Evolutionary conservation across 2,329 filamentous ascomycete species (phyloP), one percentile per base, ranked within the genome.

Genomic region (Ophiostoma sp.): DNA sequence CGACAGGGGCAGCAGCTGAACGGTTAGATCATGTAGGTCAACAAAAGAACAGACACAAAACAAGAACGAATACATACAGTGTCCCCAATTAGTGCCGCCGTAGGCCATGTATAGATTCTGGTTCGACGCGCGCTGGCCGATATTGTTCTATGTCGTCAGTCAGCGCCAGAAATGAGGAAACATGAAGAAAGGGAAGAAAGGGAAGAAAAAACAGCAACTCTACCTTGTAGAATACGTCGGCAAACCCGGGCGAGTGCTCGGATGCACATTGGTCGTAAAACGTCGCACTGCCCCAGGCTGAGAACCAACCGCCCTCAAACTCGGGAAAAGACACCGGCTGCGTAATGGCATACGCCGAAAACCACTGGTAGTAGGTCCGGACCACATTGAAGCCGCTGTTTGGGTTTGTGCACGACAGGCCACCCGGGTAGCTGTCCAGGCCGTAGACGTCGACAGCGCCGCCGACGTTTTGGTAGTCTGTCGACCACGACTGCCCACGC

Each of bases 71-170:
- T 7, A 69, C 71, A 55, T 66, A 73, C 77, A 79, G 66, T 85
- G 81, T 0, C 91, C 91, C 91, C 91, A 94, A 75, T 94, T 95
- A 0, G 91, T 93, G 5, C 91, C 91, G 14, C 91, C 91, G 72
- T 84, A 91, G 0, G 84, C 87, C 84, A 7, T 85, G 64, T 66
- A 65, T 16, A 45, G 1, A 45, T 58, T 70, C 45, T 82, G 75
- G 11, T 84, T 73, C 0, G 82, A 84, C 1, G 80, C 76, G 36
- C 79, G 76, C 67, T 84, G 82, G 5, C 79, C 83, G 68, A 85
- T 79, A 66, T 84, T 81, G 71, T 84, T 83, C 73, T 70, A 16
- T 14, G 27, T 55, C 27, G 49, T 55, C 8, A 55, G 49, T 36
- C 27, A 27, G 27, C 27, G 27, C 27, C 2, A 27, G 27, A 27